Base-by-base conservation (phyloP, 495 filamentous ascomycete genomes). In the Friedmanniomyces endolithicus region DNA sequence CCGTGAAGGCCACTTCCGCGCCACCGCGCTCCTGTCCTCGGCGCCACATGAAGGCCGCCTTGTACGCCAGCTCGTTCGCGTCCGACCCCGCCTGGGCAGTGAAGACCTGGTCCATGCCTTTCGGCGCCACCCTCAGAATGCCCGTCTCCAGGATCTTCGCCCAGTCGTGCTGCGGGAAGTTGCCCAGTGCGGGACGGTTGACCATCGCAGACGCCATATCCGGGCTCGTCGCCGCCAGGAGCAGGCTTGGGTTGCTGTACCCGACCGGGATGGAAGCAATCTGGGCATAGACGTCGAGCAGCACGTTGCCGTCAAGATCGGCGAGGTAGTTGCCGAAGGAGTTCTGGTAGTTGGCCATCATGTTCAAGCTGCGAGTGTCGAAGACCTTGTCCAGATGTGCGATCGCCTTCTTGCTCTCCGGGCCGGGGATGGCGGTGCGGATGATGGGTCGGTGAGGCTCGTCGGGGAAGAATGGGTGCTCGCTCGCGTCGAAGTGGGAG, bases 31-130 rank as follows among this genome's bases (percentile, higher is more conserved):
- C 82, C 41, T 83, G 78, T 67, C 89, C 88, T 22, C 90, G 84
- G 58, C 85, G 84, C 80, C 86, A 98, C 84, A 98, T 98, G 76
- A 97, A 97, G 52, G 92, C 92, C 35, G 92, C 92, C 71, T 98
- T 98, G 78, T 90, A 99, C 48, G 94, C 94, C n/a, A 88, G 88
- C 71, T 99, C 94, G 74, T 96, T 97, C 69, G 92, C 94, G 66
- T 98, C 92, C 9, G 88, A 95, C 60, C 92, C 92, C 50, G 90
- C 81, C 81, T 89, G 87, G 61, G 85, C 90, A 23, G 92, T 98
- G 78, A 97, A 97, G 63, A 98, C 92, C 70, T 97, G 88, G 76
- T 94, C 73, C 62, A 95, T 74, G 17, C 94, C 92, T 68, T 85
- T 88, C 45, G 92, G 92, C 6, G 94, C 89, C 49, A 87, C 90